Evolutionary conservation across 1,284 basidiomycete species (phyloP), one percentile per base, ranked within the genome.

Genomic region (Limonomyces culmigenus): DNA sequence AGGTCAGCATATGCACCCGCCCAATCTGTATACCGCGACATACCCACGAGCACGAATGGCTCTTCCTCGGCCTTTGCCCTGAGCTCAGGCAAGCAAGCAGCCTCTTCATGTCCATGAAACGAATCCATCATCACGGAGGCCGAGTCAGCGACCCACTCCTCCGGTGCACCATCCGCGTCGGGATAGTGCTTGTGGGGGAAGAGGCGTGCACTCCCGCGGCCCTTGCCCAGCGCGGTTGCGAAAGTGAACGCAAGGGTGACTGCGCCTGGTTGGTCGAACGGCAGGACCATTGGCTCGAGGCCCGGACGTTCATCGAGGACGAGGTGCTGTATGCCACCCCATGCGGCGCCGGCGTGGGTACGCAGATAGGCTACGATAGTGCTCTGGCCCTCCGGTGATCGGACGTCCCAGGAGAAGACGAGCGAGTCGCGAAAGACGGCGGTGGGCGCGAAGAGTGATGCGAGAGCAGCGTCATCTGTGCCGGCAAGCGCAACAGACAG

Each of bases 351-450:
- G 15, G 15, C 30, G 15, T 11, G 6, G 8, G 30, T 11, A 32
- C 6, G 15, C 6, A 32, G 30, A 15, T 32, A 32, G 6, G 10
- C 15, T 11, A 10, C 15, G 30, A 32, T 32, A 6, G 8, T 18
- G 4, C 18, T 29, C 3, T 14, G 29, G 8, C 36, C 36, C 6
- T 15, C 14, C 10, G 32, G 19, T 12, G 36, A 37, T 4, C 36
- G 25, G n/a, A 19, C n/a, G 23, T 37, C 19, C 36, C 36, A 37
- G 2, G 16, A n/a, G 16, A 37, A 37, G n/a, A 32, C 20, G 10
- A 32, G 33, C 30, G 32, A 12, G 33, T 36, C 35, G 5, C 31
- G 29, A 2, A 39, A n/a, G n/a, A n/a, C n/a, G n/a, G n/a, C n/a
- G n/a, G n/a, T n/a, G n/a, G n/a, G n/a, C n/a, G n/a, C n/a, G n/a